Base-by-base conservation (phyloP, 352 stramenopile genomes). In the Thraustochytrium sp. region DNA sequence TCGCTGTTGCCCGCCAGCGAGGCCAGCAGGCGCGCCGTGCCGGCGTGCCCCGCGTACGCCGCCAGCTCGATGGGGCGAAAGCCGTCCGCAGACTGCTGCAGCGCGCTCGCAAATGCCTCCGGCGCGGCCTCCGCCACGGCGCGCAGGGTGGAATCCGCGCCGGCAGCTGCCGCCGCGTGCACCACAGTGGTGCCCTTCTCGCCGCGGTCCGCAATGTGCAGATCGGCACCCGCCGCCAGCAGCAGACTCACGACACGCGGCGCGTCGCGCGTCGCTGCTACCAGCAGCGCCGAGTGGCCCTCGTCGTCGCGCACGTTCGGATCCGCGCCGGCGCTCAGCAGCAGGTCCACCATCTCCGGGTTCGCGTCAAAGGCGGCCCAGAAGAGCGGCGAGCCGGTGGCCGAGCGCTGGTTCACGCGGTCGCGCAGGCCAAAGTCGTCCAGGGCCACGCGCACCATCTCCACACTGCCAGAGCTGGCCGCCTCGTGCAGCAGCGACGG, bases 281-380 rank as follows among this genome's bases (percentile, higher is more conserved):
- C 53, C 4, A 80, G 44, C 16, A 80, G 53, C 16, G 68, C 8
- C 37, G 68, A 80, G 48, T 55, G 68, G 16, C 68, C 68, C 13
- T 80, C 68, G 3, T 46, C 53, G 68, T 80, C 68, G 48, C 68
- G 68, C 34, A 26, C 48, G 16, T 80, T 80, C 51, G 46, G 34
- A 26, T 80, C 68, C 4, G 68, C 68, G 34, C 68, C 68, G 11
- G 68, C 68, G 29, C 3, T 23, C 5, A 80, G 23, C 13, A 80
- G 53, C 5, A 72, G 34, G 8, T 80, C n/a, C 8, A 51, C 68
- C 48, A 80, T 53, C 18, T 18, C n/a, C n/a, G 9, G 44, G 31
- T 63, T 80, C 5, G 48, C 68, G 51, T 61, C 42, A 26, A 75
- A 80, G 23, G 68, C 68, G 5, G 68, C 68, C 68, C 68, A 80